Evolutionary conservation across 2,329 filamentous ascomycete genomes (phyloP), one percentile per base, ranked within the genome.

Genomic region (Exophiala aquamarina): DNA sequence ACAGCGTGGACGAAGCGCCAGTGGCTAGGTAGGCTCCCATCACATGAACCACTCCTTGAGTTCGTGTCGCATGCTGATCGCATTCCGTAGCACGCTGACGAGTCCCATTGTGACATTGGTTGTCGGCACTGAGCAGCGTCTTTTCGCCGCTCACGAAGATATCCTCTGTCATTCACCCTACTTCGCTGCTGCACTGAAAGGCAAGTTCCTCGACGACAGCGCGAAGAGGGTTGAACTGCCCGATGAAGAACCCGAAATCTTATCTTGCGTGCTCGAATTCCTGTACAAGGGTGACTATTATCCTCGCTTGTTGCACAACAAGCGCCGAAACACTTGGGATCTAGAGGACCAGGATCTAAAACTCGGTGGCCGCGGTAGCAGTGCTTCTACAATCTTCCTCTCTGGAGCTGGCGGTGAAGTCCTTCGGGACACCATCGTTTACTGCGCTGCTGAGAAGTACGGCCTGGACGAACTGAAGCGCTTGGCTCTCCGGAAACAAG

Each of bases 231-330:
- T 89, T 81, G 70, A 85, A 81, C 76, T 87, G 76, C 76, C 86
- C 80, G 77, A 81, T 60, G 81, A 56, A 78, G 89, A 95, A 75
- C 89, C 91, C 60, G 90, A 95, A 76, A 81, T 94, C 69, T 88
- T 96, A 71, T 94, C 89, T 67, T 91, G 87, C 64, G 78, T 96
- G 63, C 89, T 96, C 74, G 91, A 96, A 76, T 96, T 91, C 70
- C 83, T 96, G 59, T 96, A 96, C 84, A 95, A 94, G 77, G 89
- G 88, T 59, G 90, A 95, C 78, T 95, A 95, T 74, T 93, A 87
- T 70, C 91, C 91, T 47, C 87, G 89, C 69, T 78, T 96, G 73
- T 66, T 95, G 60, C 88, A 89, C 70, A 87, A 88, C 80, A 89
- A 87, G 78, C 84, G 84, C 69, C 86, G 83, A 66, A 85, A 88